Base-by-base conservation (phyloP, 371 early-diverging fungal species). In the Umbelopsis sp. region DNA sequence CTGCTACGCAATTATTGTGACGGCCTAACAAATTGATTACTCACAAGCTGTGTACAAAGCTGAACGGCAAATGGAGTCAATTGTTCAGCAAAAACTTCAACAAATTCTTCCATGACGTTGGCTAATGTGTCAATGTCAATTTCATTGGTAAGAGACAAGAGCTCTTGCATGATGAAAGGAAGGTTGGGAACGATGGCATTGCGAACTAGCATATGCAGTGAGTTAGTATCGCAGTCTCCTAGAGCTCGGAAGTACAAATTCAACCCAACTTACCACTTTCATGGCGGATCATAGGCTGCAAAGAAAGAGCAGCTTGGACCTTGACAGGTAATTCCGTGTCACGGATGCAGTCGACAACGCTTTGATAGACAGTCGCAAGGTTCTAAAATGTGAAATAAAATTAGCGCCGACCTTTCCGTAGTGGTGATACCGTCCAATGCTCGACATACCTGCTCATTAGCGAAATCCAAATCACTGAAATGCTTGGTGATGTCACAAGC, bases 81-180 rank as follows among this genome's bases (percentile, higher is more conserved):
- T 73, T 95, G 89, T 62, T 91, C 89, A 12, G 95, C 84, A 85
- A 92, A 98, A n/a, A 89, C 87, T 70, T 92, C 91, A 3, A 97
- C 96, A 71, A 97, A 88, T 66, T 86, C 86, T 57, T 96, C 96
- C 86, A 97, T 93, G 48, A 94, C 92, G n/a, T 79, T 78, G 0
- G 97, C 82, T 11, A 98, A 77, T 0, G 89, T 90, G 73, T 97
- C 97, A 72, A 94, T 83, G 74, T 98, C 97, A 67, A 96, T 93
- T 73, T 93, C 89, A 76, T 94, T 93, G 1, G 94, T 95, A 64
- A 97, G 77, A 25, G 88, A 78, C 67, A 98, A 81, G 46, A 96
- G 81, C 65, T 86, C 85, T 71, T 92, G 89, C 93, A 96, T 96
- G 63, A 97, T 89, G 46, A 87, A 82, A 9, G 92, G 90, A 25